Conservation (phyloP, 306 rosid species). For the Alnus rubra region DNA sequence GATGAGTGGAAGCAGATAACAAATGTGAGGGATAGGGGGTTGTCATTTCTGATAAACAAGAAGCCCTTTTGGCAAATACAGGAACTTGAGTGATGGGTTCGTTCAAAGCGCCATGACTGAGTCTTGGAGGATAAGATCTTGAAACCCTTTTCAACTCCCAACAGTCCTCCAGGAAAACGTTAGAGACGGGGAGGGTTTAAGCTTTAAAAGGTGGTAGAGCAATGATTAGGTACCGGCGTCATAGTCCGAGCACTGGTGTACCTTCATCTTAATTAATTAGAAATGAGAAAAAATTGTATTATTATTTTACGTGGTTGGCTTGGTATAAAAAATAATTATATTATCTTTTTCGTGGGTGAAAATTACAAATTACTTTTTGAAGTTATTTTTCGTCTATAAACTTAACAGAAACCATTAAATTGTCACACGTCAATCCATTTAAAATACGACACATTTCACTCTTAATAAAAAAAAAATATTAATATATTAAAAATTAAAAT, state of each 20-base stretch:
- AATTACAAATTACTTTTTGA: no score
- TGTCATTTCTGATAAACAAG: conserved; percentile 39
- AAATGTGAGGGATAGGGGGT: conserved; percentile 46
- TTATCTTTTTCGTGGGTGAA: no score
- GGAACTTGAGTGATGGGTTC: background rate
- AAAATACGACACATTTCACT: no score
- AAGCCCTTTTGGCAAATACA: background rate
- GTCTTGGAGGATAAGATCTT: conserved; percentile 24
- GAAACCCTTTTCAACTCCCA: conserved; percentile 22
- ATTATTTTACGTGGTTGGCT: no score
- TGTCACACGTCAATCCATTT: no score
- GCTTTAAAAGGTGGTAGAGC: conserved; percentile 11
- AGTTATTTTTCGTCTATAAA: no score
- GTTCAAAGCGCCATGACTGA: conserved; percentile 25
- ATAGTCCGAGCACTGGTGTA: background rate
- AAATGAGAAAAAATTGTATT: no score
- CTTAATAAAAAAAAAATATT: no score
- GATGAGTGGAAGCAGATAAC: conserved; percentile 47
- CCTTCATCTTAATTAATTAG: background rate
- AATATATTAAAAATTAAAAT: no score
- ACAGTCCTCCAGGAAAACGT: background rate
- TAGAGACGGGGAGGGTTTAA: conserved; percentile 14
- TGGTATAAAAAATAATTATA: no score
- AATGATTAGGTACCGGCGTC: background rate
- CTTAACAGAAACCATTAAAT: no score